A percentile compares a stretch with the other conserved stretches of the same genome.
These are phyloP conservation scores for Arthromyces matolae DNA, from an alignment of 768 basidiomycete genomes.

Conservation along the genomic window DNA sequence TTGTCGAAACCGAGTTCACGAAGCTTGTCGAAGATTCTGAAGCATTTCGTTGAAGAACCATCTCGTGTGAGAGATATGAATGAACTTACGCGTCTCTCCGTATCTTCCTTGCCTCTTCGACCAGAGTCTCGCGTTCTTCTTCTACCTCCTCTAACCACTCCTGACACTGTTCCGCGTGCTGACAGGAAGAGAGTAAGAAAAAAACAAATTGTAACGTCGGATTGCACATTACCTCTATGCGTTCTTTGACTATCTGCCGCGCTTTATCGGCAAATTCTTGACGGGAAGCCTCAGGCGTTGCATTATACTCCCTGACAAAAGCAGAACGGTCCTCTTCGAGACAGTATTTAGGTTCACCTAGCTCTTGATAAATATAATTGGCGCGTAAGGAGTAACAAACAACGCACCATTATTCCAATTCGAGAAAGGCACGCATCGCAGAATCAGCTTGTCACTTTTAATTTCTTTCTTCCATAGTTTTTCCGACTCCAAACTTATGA, in stretches of 20 bases:
- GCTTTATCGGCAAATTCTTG: slow-evolving; percentile 2
- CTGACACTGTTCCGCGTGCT: slow-evolving; percentile 10
- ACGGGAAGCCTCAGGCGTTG: slow-evolving; percentile 10
- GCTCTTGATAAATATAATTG: background rate
- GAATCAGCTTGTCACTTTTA: slow-evolving; percentile 16
- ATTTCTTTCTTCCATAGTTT: slow-evolving; percentile 9
- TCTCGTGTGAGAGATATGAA: background rate
- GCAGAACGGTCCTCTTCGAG: slow-evolving; percentile 14
- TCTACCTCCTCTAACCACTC: slow-evolving; percentile 5
- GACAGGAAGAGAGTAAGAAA: background rate
- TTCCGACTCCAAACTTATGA: slow-evolving; percentile 12
- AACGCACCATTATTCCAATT: slow-evolving; percentile 16
- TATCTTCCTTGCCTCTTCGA: slow-evolving; percentile 12
- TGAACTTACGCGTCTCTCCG: slow-evolving; percentile 12
- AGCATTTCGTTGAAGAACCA: no score
- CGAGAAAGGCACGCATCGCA: slow-evolving; percentile 20
- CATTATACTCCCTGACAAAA: slow-evolving; percentile 17
- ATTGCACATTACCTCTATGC: slow-evolving; percentile 10
- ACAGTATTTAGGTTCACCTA: slow-evolving; percentile 15
- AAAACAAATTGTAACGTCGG: background rate
- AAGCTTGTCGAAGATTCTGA: slow-evolving; percentile 15
- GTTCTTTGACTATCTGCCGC: slow-evolving; percentile 3
- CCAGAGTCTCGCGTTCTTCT: slow-evolving; percentile 8
- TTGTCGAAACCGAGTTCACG: slow-evolving; percentile 11
- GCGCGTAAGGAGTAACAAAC: background rate